A percentile compares a stretch with the other conserved stretches of the same genome.
These are phyloP conservation scores for Phlyctochytrium bullatum DNA, from an alignment of 192 early-diverging fungal genomes.

Conservation along the genomic window DNA sequence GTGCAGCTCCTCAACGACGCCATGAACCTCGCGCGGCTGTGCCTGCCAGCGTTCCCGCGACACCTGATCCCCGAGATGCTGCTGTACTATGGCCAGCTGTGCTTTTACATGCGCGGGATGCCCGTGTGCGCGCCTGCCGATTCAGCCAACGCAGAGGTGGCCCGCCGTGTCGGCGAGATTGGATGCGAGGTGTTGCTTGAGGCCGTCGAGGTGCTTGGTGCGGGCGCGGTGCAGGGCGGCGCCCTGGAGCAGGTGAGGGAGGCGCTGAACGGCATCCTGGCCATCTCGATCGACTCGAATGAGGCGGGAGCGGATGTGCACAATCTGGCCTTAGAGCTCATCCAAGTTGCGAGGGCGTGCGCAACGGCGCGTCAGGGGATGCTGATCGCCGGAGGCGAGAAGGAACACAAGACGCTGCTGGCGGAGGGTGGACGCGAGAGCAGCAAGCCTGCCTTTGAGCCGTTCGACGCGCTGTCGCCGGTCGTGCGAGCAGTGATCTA, in stretches of 20 bases:
- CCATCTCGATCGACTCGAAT: background rate
- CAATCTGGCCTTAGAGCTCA: background rate
- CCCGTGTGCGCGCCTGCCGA: too few relatives aligned
- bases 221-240: background rate
- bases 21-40: background rate
- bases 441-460: background rate
- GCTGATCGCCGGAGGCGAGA: background rate
- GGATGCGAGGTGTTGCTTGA: background rate
- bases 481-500: background rate
- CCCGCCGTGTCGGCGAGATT: too few relatives aligned
- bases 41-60: background rate
- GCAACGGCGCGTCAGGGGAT: background rate
- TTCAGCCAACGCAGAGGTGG: too few relatives aligned
- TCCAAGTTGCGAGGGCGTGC: background rate
- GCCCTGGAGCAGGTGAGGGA: background rate
- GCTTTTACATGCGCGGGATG: background rate
- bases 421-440: background rate
- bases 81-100: background rate
- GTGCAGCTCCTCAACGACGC: background rate
- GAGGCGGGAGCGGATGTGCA: background rate
- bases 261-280: background rate
- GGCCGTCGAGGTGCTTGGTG: background rate
- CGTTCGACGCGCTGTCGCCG: background rate
- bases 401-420: background rate
- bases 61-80: background rate